Evolutionary conservation across 768 basidiomycete species (phyloP), one percentile per base, ranked within the genome.

Genomic region (Russula griseocarnosa): DNA sequence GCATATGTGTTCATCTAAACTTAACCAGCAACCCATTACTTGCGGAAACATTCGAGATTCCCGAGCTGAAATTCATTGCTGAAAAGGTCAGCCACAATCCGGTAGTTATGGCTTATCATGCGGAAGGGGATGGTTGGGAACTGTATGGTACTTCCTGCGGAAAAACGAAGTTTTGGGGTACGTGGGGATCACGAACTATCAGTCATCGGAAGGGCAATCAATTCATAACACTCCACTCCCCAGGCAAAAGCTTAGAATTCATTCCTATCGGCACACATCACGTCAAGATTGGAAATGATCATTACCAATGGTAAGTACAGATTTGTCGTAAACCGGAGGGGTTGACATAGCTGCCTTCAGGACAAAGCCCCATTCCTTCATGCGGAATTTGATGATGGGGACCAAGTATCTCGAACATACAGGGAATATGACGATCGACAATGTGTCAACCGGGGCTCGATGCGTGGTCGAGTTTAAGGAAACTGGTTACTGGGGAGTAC

Each of bases 111-210:
- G 92, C 91, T 4, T 92, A 88, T 75, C 90, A 92, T 70, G 92
- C 91, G 5, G 84, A 91, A 72, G 91, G 92, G 24, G 75, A 81
- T 34, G 80, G 83, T 7, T 94, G 93, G 93, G 82, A 86, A 71
- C 73, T 92, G 34, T 79, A 79, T 62, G 88, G 83, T 38, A 91
- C 88, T 0, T 87, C 88, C n/a, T 80, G 83, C 69, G 92, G 89
- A 28, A 90, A 83, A 75, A 93, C 91, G 61, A 92, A 91, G 73
- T 92, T 94, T 74, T 92, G 92, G 90, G 92, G 92, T 90, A 73
- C 63, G 85, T 79, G 40, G 52, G 38, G 38, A 40, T 40, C 16
- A 40, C 24, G 46, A 30, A 64, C 63, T 61, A 42, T 62, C 40
- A 36, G 42, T 58, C 53, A 62, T 56, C 44, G 51, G 63, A 68